A percentile compares a stretch with the other conserved stretches of the same genome.
These are phyloP conservation scores for Kuraishia molischiana DNA, from an alignment of 805 yeast species.

Conservation along the genomic window DNA sequence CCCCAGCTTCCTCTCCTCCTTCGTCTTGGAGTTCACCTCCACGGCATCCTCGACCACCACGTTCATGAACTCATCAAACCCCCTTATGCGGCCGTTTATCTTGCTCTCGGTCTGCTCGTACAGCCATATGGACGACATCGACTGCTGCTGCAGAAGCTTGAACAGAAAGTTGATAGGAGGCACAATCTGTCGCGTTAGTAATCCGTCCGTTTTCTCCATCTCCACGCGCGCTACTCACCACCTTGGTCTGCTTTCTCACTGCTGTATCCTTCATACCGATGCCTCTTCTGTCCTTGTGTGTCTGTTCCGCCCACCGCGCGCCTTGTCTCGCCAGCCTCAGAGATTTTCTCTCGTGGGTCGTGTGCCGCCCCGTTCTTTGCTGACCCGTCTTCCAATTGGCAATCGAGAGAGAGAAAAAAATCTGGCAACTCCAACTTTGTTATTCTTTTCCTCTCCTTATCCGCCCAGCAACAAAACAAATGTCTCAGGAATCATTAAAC, in stretches of 20 bases:
- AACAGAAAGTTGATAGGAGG: conserved; percentile 93
- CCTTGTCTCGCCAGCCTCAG: no score
- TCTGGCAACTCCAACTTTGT: neutral
- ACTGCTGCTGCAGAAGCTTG: conserved; percentile 75
- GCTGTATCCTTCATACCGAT: conserved; percentile 38
- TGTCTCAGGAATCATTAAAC: neutral
- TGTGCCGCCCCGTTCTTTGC: no score
- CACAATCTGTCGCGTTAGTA: conserved; percentile 32
- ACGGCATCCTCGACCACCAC: conserved; percentile 48
- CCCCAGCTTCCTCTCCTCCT: conserved; percentile 51
- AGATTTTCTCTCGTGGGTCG: no score
- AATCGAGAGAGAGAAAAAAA: neutral
- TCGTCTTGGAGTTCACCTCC: conserved; percentile 48
- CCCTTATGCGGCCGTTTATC: conserved; percentile 76
- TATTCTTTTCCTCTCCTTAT: neutral
- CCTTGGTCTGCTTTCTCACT: conserved; percentile 14
- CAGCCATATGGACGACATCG: conserved; percentile 77
- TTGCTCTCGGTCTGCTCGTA: conserved; percentile 74
- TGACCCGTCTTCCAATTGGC: neutral
- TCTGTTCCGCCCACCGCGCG: no score
- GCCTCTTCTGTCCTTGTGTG: no score
- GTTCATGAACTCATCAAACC: conserved; percentile 98
- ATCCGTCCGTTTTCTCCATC: no score
- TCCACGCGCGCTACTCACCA: no score
- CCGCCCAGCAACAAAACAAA: neutral